Evolutionary conservation across 2,329 filamentous ascomycete species (phyloP).

Genomic region (Fusarium musae): DNA sequence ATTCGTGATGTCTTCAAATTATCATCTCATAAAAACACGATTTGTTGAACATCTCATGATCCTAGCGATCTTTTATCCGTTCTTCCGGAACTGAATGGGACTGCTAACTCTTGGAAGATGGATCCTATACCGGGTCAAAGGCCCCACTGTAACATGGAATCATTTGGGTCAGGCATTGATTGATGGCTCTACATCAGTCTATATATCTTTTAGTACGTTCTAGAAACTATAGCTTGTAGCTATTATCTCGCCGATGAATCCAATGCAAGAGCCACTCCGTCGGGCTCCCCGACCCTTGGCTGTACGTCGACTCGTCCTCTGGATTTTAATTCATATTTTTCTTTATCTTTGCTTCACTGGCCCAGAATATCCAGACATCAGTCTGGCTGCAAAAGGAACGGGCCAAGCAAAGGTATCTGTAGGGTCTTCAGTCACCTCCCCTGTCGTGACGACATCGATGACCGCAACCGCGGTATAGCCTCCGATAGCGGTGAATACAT

Average conservation of each 20-base stretch:
- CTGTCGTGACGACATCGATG: slow-evolving; percentile 52
- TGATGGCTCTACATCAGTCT: accelerated
- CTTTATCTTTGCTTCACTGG: background rate
- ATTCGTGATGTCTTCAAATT: background rate
- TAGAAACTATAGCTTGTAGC: too few relatives aligned
- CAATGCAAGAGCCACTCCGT: accelerated
- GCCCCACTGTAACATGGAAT: background rate
- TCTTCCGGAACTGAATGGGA: background rate
- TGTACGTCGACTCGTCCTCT: too few relatives aligned
- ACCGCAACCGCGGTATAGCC: slow-evolving; percentile 53
- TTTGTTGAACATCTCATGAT: background rate
- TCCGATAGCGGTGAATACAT: slow-evolving; percentile 55
- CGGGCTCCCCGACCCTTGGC: too few relatives aligned
- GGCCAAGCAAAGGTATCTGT: slow-evolving; percentile 51
- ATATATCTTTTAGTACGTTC: too few relatives aligned
- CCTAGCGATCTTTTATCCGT: background rate
- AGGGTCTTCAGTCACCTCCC: slow-evolving; percentile 47
- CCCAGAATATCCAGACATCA: background rate
- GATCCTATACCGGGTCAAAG: background rate
- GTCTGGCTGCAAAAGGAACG: slow-evolving; percentile 35
- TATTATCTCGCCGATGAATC: accelerated
- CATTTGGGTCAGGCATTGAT: background rate
- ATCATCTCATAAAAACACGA: background rate
- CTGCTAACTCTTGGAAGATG: background rate
- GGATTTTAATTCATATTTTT: too few relatives aligned